Evolutionary conservation across 495 filamentous ascomycete genomes (phyloP).

Genomic region (Annulohypoxylon moriforme): DNA sequence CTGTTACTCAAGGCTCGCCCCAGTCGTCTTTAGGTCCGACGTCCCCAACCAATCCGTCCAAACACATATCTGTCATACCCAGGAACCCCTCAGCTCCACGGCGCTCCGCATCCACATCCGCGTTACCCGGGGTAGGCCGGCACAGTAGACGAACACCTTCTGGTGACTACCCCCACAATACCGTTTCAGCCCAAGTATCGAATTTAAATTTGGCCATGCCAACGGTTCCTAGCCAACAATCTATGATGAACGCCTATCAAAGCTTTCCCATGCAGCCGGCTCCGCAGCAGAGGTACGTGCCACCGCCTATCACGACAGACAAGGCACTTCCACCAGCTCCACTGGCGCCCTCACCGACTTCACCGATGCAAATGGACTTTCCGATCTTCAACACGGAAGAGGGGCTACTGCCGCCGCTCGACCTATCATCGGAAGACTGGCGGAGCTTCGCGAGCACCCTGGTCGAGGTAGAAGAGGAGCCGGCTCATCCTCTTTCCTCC

Average conservation of each 20-base stretch:
- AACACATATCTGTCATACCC: constrained; percentile 37
- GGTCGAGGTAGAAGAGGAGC: constrained; percentile 39
- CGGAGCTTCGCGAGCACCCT: constrained; percentile 48
- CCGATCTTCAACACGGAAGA: constrained; percentile 32
- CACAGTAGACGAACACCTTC: constrained; percentile 37
- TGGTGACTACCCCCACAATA: constrained; percentile 13
- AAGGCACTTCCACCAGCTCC: constrained; percentile 48
- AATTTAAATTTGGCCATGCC: constrained; percentile 32
- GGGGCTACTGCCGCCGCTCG: constrained; percentile 36
- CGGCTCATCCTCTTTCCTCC: constrained; percentile 29
- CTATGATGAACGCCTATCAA: constrained; percentile 38
- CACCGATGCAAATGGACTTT: constrained; percentile 48
- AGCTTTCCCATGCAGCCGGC: constrained; percentile 36
- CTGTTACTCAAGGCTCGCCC: constrained; percentile 19
- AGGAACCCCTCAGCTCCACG: constrained; percentile 35
- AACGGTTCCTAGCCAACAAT: constrained; percentile 18
- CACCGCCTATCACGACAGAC: constrained; percentile 33
- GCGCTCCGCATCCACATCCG: constrained; percentile 47
- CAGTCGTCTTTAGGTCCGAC: constrained; percentile 17
- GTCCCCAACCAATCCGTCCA: constrained; percentile 19
- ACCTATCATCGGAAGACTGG: constrained; percentile 44
- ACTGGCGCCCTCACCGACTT: constrained; percentile 43
- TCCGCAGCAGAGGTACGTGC: constrained; percentile 25
- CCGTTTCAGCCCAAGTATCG: constrained; percentile 12
- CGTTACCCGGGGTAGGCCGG: constrained; percentile 27